Evolutionary conservation across 306 rosid genomes (phyloP), one percentile per base, ranked within the genome.

Genomic region (Erythrophleum fordii): DNA sequence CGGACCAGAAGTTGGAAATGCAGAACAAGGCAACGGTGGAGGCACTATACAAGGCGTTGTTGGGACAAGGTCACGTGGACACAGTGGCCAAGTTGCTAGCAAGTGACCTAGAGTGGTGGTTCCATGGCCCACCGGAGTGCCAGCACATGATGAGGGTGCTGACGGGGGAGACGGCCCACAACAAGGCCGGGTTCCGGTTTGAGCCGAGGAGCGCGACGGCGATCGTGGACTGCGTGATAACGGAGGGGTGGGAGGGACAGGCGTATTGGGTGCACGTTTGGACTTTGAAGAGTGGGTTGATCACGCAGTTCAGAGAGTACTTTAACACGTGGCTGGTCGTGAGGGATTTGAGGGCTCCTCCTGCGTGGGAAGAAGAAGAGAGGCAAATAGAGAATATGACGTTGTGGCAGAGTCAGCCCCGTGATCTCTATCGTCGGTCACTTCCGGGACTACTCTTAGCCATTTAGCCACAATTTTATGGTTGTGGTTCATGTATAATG

Each of bases 241-340:
- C 86, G 1, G 97, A 95, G 70, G 99, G 97, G 0, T 93, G 99
- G 99, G 97, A 95, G 62, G 99, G 97, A 0, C 77, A 90, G 67
- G 92, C 90, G 0, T 95, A 93, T 29, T 95, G 99, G 99, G 97
- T 93, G 31, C 97, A 95, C 13, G 97, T 93, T 11, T 95, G 99
- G 99, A 91, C 83, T 3, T 2, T 95, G 48, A 90, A 90, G 66
- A 86, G 81, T n/a, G 97, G 97, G 0, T 31, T 89, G 25, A 89
- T 95, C 5, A 88, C 91, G 9, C 91, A 88, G 51, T 89, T 95
- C 28, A 86, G 99, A 62, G 99, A 95, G 89, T 93, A 93, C 44
- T 95, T 95, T 51, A 93, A 95, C 80, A 95, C 99, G 13, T 95
- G 97, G 97, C 95, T 95, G 8, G 91, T 89, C 5, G 99, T 95